A percentile compares a stretch with the other conserved stretches of the same genome.
These are phyloP conservation scores for Mangifera indica DNA, from an alignment of 345 rosid genomes.

Conservation along the genomic window DNA sequence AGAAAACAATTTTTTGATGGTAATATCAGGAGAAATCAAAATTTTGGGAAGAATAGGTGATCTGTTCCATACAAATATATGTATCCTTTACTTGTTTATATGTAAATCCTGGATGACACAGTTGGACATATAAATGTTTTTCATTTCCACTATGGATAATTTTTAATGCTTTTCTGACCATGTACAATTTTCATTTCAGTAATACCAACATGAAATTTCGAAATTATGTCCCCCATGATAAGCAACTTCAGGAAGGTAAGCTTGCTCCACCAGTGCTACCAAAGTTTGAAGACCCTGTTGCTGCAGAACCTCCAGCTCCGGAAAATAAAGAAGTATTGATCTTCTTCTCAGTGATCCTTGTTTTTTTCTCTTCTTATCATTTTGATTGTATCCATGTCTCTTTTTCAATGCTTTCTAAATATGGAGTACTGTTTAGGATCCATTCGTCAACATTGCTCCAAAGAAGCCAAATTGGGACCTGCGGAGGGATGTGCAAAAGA, in stretches of 20 bases:
- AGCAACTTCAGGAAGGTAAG: constrained; percentile 87
- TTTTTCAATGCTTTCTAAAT: background rate
- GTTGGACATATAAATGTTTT: background rate
- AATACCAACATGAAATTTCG: constrained; percentile 77
- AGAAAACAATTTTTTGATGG: background rate
- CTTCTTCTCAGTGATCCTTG: constrained; percentile 3
- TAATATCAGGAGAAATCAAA: background rate
- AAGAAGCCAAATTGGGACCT: constrained; percentile 99
- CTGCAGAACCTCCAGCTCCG: constrained; percentile 50
- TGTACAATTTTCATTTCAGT: constrained; percentile 34
- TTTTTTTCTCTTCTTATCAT: background rate
- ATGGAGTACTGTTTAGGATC: constrained; percentile 51
- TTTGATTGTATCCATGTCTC: background rate
- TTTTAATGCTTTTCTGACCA: constrained; percentile 14
- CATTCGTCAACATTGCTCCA: constrained; percentile 93
- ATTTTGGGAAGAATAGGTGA: background rate
- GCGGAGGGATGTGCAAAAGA: constrained; percentile 89
- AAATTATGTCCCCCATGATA: constrained; percentile 92
- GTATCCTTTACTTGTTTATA: background rate
- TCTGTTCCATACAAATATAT: no score
- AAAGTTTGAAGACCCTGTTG: constrained; percentile 81
- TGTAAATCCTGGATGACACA: background rate
- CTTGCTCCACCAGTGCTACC: constrained; percentile 84
- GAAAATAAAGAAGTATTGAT: constrained; percentile 65
- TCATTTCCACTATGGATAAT: background rate